Evolutionary conservation across 1,284 basidiomycete species (phyloP), one percentile per base, ranked within the genome.

Genomic region (Amylostereum areolatum): DNA sequence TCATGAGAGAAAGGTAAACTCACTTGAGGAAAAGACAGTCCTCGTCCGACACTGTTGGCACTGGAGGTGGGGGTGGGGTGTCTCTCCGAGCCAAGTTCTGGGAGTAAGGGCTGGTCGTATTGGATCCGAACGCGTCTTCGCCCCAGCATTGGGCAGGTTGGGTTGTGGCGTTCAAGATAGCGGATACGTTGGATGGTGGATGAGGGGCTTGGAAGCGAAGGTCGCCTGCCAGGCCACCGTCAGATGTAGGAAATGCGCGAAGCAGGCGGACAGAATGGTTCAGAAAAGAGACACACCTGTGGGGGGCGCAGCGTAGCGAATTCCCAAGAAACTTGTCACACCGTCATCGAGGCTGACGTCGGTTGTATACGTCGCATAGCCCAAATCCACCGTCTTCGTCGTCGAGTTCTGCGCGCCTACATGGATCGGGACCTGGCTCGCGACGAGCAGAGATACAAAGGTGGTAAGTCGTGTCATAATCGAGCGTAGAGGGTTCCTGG

Each of bases 21-120:
- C 45, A 70, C 71, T 70, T 69, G 18, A 74, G 59, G 53, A 73
- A 73, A 2, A 73, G 58, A 54, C 70, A 72, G 53, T 73, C 71
- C 52, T 74, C 72, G 28, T 30, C 30, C 11, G 34, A 37, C 5
- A 30, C 6, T n/a, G 37, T 12, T n/a, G 6, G 5, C 37, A 25
- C 37, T 39, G n/a, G 37, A 39, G 27, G 37, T 39, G 27, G 7
- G 37, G 37, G 12, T 25, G n/a, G 37, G n/a, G 27, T n/a, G 37
- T 25, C 12, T 12, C 27, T 39, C 37, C 37, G 18, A 18, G 18
- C 18, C 18, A 18, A 18, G 18, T 18, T 18, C 18, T 18, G 18
- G 18, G 18, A 18, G 18, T 18, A 18, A 18, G 18, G 18, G 18
- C 18, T 18, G 18, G 18, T 18, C 18, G 18, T 18, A 18, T 18